Conservation (phyloP, 306 rosid genomes). For the Boehmeria nivea region DNA sequence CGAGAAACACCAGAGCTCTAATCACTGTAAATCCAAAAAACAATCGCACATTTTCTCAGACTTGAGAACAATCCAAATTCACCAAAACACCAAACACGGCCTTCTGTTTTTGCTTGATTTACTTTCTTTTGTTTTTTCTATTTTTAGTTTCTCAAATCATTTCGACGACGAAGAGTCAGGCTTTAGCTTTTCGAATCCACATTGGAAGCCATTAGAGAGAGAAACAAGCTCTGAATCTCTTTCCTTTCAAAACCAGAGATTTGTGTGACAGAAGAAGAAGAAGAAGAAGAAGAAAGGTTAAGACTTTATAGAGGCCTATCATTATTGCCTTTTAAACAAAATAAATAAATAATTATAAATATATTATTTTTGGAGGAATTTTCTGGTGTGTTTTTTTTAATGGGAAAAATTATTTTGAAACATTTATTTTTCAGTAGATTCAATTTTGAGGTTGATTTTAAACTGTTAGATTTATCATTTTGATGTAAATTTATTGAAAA, state of each 20-base stretch:
- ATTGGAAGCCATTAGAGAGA: constrained; percentile 8
- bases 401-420: no score
- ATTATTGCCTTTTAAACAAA: neutral
- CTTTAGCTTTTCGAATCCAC: constrained; percentile 8
- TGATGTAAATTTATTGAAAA: no score
- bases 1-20: constrained; percentile 14
- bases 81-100: neutral
- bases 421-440: neutral
- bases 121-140: neutral
- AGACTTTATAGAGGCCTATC: constrained; percentile 16
- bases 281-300: constrained; percentile 13
- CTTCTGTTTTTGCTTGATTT: neutral
- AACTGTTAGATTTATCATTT: no score
- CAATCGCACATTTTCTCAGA: constrained; percentile 19
- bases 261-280: constrained; percentile 43
- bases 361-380: no score
- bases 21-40: constrained; percentile 15
- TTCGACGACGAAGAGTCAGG: neutral
- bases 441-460: no score
- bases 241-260: constrained; percentile 27
- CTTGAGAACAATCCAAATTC: constrained; percentile 21
- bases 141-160: neutral
- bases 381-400: no score
- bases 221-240: neutral
- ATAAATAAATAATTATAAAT: neutral